Base-by-base conservation (phyloP, 2,329 filamentous ascomycete genomes). In the Polychaeton citri region DNA sequence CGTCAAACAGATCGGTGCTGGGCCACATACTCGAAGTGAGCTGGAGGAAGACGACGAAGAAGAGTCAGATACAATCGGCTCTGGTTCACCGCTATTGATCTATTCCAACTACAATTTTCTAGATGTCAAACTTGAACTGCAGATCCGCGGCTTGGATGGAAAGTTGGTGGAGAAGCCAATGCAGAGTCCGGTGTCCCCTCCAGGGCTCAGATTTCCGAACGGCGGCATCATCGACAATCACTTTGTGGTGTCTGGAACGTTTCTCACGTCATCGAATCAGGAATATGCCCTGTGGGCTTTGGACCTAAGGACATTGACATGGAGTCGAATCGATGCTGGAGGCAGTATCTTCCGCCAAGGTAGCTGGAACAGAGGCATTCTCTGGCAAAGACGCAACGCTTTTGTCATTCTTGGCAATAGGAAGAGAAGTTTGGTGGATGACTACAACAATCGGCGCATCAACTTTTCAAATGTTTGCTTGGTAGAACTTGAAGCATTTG, bases 51-150 rank as follows among this genome's bases (percentile, higher is more conserved):
- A 56, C 37, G 42, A 52, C 34, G 4, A 28, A 3, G 46, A 62
- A 44, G 38, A 58, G 6, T 34, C 39, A 13, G 28, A 24, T n/a
- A 39, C 52, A 34, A 57, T 51, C 30, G 51, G 48, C 15, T 61
- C 58, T 15, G 72, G 70, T 12, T 68, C 71, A 5, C 68, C 74
- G 3, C 95, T 96, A 86, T 71, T 98, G 43, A 92, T 98, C 32
- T 98, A 98, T 59, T 96, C 88, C 17, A 98, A 98, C 56, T 98
- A 98, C 61, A 96, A 98, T 60, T 98, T 98, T 52, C 60, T 98
- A 37, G 88, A 98, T 50, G 90, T 98, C 46, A 96, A 94, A 57
- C 66, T 98, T 17, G 90, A 98, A 59, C 66, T 98, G 24, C 90
- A 96, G 58, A 76, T 98, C 33, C 76, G 90, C 35, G 69, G 81